phyloP scores from a whole-genome alignment of 306 rosid species.

The Ziziphus jujuba region DNA sequence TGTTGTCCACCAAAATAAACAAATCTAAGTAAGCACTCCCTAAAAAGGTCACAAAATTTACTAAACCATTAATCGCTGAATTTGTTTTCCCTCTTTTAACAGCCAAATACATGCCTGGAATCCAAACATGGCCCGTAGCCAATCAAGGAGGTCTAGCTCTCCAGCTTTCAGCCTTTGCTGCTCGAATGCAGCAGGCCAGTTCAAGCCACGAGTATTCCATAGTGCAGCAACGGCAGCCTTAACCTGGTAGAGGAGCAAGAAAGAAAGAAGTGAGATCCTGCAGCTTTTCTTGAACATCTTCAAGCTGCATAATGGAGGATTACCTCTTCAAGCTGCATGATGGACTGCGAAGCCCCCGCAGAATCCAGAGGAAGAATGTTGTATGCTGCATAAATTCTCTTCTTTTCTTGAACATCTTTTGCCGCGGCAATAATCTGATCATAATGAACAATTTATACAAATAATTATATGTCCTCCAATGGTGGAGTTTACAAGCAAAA shows the following conservation, averaged over 20 bases:
- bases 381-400: constrained; percentile 81
- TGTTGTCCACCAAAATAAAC: constrained; percentile 42
- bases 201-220: constrained; percentile 79
- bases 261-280: constrained; percentile 18
- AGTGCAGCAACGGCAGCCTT: constrained; percentile 89
- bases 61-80: not conserved
- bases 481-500: constrained; percentile 15
- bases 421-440: constrained; percentile 94
- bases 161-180: constrained; percentile 49
- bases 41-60: not conserved
- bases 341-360: constrained; percentile 92
- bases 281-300: constrained; percentile 74
- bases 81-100: not conserved
- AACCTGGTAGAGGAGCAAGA: constrained; percentile 51
- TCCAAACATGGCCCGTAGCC: constrained; percentile 96
- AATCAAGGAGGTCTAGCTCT: constrained; percentile 87
- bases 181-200: constrained; percentile 82
- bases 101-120: constrained; percentile 63
- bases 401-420: constrained; percentile 95
- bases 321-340: constrained; percentile 98
- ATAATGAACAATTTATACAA: constrained; percentile 9
- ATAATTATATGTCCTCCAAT: not conserved
- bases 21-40: constrained; percentile 21
- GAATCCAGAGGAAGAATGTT: constrained; percentile 95
- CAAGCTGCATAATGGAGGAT: constrained; percentile 74